Base-by-base conservation (phyloP, 176 grass and related monocot species). In the Urochloa ruziziensis region DNA sequence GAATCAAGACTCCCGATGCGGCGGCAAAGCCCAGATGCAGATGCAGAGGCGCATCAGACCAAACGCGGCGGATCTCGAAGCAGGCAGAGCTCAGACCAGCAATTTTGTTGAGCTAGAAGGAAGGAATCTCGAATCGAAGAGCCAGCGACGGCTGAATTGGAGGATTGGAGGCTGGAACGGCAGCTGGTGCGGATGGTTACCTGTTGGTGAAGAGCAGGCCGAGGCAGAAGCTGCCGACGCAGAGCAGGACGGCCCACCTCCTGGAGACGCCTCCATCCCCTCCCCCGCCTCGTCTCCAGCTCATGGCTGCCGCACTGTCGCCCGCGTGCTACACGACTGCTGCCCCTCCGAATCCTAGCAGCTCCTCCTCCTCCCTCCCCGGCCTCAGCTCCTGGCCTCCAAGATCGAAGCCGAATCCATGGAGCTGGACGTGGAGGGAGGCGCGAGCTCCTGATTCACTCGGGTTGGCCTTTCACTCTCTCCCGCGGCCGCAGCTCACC, bases 201-300 rank as follows among this genome's bases (percentile, higher is more conserved):
- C 91, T 94, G 84, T 92, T 96, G 65, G 96, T 98, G 87, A 98
- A 98, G 93, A 98, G 82, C 21, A 98, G 83, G 4, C 96, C 96
- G 61, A 95, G 83, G 90, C 91, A 96, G 85, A 98, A 98, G 93
- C 93, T 94, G 39, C 96, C 93, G 73, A 98, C 85, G 91, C 96
- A 98, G 85, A 98, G 87, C 75, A 98, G 84, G 58, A 98, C 39
- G 57, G 91, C 87, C 91, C 96, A 94, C 53, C 86, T 88, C 65
- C 80, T 88, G 43, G 93, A 89, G 43, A 92, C 83, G 33, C 90
- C 90, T 48, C 84, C 88, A 1, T 54, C 87, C 21, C 49, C 83
- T 33, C 71, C 71, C 3, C 80, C 84, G 18, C 74, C 84, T 10
- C 79, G 86, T 89, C 82, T 86, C 89, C 88, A 88, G 79, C 62